A percentile compares a stretch with the other conserved stretches of the same genome.
phyloP scores from a whole-genome alignment of 306 rosid genomes.

The Cicer cuneatum region DNA sequence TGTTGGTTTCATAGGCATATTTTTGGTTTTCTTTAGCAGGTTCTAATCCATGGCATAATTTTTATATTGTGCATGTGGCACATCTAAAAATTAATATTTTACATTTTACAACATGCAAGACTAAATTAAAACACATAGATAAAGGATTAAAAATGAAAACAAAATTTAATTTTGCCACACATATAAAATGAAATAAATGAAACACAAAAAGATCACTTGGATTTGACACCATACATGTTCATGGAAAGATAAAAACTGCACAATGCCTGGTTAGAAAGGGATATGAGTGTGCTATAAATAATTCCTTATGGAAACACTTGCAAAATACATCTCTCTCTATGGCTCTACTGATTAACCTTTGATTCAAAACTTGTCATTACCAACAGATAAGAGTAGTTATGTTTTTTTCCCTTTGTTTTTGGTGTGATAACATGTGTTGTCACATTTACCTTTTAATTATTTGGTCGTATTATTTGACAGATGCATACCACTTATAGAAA shows the following conservation, averaged over 20 bases:
- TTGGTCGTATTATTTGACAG: slow-evolving; percentile 16
- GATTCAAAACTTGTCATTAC: slow-evolving; percentile 25
- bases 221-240: slow-evolving; percentile 13
- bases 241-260: slow-evolving; percentile 5
- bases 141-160: too few relatives aligned
- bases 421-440: slow-evolving; percentile 25
- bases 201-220: slow-evolving; percentile 3
- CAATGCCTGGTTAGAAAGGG: slow-evolving; percentile 4
- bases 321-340: slow-evolving; percentile 3
- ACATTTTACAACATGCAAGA: too few relatives aligned
- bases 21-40: too few relatives aligned
- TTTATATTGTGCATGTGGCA: too few relatives aligned
- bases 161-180: not conserved
- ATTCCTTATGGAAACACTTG: slow-evolving; percentile 11
- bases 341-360: slow-evolving; percentile 13
- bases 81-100: too few relatives aligned
- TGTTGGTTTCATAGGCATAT: too few relatives aligned
- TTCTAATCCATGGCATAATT: not conserved
- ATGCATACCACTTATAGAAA: slow-evolving; percentile 5
- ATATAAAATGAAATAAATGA: slow-evolving; percentile 1
- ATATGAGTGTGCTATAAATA: slow-evolving; percentile 10
- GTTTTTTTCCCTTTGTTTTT: slow-evolving; percentile 26
- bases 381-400: not conserved
- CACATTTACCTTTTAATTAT: not conserved
- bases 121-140: too few relatives aligned